These are phyloP conservation scores for Aspergillus indologenus DNA, from an alignment of 495 filamentous ascomycete genomes.

Conservation along the genomic window DNA sequence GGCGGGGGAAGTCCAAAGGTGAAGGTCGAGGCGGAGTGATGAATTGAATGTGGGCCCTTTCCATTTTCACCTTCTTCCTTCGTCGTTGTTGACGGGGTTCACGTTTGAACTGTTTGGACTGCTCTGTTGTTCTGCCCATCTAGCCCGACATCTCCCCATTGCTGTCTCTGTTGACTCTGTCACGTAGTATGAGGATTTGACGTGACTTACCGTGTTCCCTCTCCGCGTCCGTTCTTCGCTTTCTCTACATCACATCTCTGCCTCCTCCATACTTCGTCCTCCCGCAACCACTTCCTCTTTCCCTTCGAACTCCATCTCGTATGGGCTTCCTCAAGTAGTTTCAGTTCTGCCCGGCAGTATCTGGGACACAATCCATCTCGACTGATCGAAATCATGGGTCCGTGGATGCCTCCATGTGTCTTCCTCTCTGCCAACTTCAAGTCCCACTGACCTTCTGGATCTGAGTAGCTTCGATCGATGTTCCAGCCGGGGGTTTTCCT, in stretches of 20 bases:
- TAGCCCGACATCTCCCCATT: neutral
- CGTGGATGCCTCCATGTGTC: neutral
- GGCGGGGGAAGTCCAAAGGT: constrained; percentile 33
- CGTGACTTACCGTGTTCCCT: neutral
- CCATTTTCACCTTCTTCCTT: too few relatives aligned
- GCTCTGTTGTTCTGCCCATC: neutral
- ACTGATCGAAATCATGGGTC: neutral
- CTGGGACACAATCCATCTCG: neutral
- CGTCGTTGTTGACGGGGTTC: neutral
- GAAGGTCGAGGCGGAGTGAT: constrained; percentile 28
- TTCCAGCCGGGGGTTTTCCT: neutral
- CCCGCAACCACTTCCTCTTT: neutral
- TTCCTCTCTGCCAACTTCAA: neutral
- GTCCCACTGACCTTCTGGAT: neutral
- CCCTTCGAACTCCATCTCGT: neutral
- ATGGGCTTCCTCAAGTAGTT: neutral
- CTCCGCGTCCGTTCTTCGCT: neutral
- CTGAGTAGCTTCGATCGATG: neutral
- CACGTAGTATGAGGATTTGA: neutral
- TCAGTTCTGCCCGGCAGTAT: neutral
- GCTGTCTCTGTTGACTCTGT: neutral
- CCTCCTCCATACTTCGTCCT: neutral
- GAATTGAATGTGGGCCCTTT: neutral
- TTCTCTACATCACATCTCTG: neutral
- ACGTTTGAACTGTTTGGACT: neutral